Percentiles rank a stretch among this genome's conserved stretches.
phyloP scores from a whole-genome alignment of 176 grass and related monocot genomes.

The Eleusine indica region DNA sequence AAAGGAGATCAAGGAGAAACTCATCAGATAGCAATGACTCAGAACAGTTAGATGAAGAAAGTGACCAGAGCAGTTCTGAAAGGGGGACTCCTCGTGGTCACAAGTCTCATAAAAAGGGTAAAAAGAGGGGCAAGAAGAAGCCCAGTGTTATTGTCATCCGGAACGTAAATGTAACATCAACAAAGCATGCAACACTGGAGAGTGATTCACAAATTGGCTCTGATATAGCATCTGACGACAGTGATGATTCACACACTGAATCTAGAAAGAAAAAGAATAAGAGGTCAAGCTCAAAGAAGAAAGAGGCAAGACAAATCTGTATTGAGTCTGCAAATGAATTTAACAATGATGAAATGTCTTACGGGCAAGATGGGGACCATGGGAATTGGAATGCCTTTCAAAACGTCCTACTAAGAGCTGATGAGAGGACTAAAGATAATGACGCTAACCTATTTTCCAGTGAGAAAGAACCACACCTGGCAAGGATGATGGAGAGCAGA shows the following conservation, averaged over 20 bases:
- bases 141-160: constrained; percentile 71
- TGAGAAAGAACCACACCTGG: constrained; percentile 51
- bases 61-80: constrained; percentile 61
- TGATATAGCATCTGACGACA: constrained; percentile 56
- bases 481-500: constrained; percentile 60
- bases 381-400: constrained; percentile 97
- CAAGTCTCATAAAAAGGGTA: constrained; percentile 69
- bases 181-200: constrained; percentile 56
- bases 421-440: constrained; percentile 60
- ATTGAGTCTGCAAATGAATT: constrained; percentile 52
- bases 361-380: constrained; percentile 62
- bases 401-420: constrained; percentile 71
- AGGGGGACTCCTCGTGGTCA: constrained; percentile 49
- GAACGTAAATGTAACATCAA: constrained; percentile 86
- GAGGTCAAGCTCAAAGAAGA: constrained; percentile 67
- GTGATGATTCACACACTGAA: constrained; percentile 48
- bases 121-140: constrained; percentile 66
- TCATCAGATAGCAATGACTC: constrained; percentile 52
- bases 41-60: constrained; percentile 58
- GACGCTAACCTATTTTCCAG: constrained; percentile 62
- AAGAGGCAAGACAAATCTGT: constrained; percentile 42
- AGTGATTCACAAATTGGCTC: constrained; percentile 58
- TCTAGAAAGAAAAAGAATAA: constrained; percentile 58
- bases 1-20: constrained; percentile 55
- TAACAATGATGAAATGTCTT: constrained; percentile 43